A percentile compares a stretch with the other conserved stretches of the same genome.
These are phyloP conservation scores for Xanthoparmelia taractica DNA, from an alignment of 495 filamentous ascomycete genomes.

Conservation along the genomic window DNA sequence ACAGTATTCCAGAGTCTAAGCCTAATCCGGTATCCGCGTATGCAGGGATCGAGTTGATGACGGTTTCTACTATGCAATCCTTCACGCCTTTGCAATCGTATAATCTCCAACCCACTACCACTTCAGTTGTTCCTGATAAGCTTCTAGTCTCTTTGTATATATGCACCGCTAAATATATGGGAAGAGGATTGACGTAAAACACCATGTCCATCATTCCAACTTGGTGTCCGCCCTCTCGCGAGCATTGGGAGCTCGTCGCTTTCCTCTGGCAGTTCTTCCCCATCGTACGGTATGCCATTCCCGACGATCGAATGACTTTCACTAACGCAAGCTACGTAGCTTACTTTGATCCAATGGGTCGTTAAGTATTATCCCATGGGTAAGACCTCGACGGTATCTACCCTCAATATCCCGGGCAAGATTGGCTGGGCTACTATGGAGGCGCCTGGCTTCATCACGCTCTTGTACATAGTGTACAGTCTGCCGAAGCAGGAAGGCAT, in stretches of 20 bases:
- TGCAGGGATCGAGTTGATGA: not conserved
- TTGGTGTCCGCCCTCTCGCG: conserved; percentile 42
- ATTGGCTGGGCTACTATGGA: conserved; percentile 87
- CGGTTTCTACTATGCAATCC: not conserved
- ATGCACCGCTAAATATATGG: not conserved
- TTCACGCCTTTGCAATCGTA: not conserved
- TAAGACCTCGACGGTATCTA: conserved; percentile 70
- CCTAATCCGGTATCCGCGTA: not conserved
- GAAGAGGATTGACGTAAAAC: not conserved
- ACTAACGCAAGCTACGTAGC: conserved; percentile 31
- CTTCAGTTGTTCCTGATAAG: not conserved
- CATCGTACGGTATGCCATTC: conserved; percentile 28
- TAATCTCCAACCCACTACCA: not conserved
- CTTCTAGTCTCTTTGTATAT: not conserved
- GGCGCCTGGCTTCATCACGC: conserved; percentile 60
- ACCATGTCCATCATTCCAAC: conserved; percentile 34
- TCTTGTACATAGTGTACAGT: conserved; percentile 67
- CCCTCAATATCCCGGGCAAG: conserved; percentile 81
- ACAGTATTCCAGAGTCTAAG: not conserved
- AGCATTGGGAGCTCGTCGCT: conserved; percentile 41
- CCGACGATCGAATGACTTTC: not conserved
- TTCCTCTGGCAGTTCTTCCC: conserved; percentile 42
- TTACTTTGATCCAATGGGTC: conserved; percentile 56
- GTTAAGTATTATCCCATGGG: conserved; percentile 62
- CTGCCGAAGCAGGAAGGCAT: conserved; percentile 50